Evolutionary conservation across 371 early-diverging fungal species (phyloP), one percentile per base, ranked within the genome.

Genomic region (Funneliformis caledonium): DNA sequence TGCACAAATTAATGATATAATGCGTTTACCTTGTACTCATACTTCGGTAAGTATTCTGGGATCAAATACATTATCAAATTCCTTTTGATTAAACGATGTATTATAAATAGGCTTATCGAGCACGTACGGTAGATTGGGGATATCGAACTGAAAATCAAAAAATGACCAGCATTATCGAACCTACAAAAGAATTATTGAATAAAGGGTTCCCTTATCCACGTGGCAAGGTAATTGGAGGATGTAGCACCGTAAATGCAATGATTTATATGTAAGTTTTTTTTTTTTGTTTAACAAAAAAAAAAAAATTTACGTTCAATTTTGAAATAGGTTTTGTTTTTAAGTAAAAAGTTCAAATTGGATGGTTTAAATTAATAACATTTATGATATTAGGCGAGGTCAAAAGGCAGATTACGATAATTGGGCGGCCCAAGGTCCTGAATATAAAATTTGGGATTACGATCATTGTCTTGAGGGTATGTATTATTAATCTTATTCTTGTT

Each of bases 141-240:
- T 62, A 62, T 62, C 26, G 2, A 14, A 62, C 62, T 5, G 22
- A 62, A 62, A 10, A 62, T 62, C 62, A 62, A 12, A 62, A 12
- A 62, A 62, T 62, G 62, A 2, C 62, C 26, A 26, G 62, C 26
- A 62, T 26, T 62, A 22, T 62, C 26, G 62, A 62, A n/a, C 22
- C 62, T 62, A 62, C 14, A n/a, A 26, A 62, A 62, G 62, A 5
- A 62, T 3, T 33, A 22, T 26, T 42, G 33, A 67, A 37, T 31
- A 9, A 37, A 37, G 62, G 9, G 26, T 62, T 62, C 26, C 62
- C 22, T 22, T 22, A n/a, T 62, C 9, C 62, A 62, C 22, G 62
- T 62, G 62, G 62, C 62, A 62, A 62, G 62, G 62, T 62, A n/a
- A 62, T 62, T 62, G 62, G 62, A 22, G 62, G 22, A 22, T 62